Base-by-base conservation (phyloP, 2,329 filamentous ascomycete genomes). In the Magnaporthiopsis rhizophila region DNA sequence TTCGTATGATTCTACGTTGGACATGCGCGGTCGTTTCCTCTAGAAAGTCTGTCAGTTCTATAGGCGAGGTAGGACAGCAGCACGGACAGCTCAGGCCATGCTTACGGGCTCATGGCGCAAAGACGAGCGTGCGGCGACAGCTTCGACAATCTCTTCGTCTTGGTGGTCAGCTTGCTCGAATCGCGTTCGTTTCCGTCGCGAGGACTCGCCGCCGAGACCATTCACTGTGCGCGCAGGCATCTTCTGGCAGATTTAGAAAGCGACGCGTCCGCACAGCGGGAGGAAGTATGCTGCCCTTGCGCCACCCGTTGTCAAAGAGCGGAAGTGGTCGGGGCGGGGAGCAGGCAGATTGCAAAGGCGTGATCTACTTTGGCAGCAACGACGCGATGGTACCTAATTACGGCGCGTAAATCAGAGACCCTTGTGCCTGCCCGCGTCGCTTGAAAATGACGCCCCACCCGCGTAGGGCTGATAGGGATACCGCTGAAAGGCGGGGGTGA, bases 181-280 rank as follows among this genome's bases (percentile, higher is more conserved):
- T 58, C 78, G 76, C 28, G 76, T 74, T 67, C 82, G 79, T 72
- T 85, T 84, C 30, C 7, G 71, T 53, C 45, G 70, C 30, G 70
- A 64, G 62, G 70, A 70, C 58, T 69, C 65, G 65, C 67, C 66
- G 62, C 65, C 69, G 30, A 69, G 63, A 61, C 67, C 65, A 58
- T 71, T 69, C 24, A 69, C 65, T 1, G 72, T 74, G 59, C 68
- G 69, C 5, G 67, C 67, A 9, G 73, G 71, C 74, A 75, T 75
- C 34, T 57, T 66, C 28, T 32, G n/a, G 56, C 13, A 57, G 45
- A 28, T 5, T 26, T 4, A 15, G 62, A 38, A 26, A 58, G 34
- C 38, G 56, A 61, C 58, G 18, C 26, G 32, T 34, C 21, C n/a
- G 45, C 45, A n/a, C 21, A 24, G 45, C 45, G n/a, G 45, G n/a